Conservation (phyloP, 495 filamentous ascomycete genomes). For the Annulohypoxylon bovei region DNA sequence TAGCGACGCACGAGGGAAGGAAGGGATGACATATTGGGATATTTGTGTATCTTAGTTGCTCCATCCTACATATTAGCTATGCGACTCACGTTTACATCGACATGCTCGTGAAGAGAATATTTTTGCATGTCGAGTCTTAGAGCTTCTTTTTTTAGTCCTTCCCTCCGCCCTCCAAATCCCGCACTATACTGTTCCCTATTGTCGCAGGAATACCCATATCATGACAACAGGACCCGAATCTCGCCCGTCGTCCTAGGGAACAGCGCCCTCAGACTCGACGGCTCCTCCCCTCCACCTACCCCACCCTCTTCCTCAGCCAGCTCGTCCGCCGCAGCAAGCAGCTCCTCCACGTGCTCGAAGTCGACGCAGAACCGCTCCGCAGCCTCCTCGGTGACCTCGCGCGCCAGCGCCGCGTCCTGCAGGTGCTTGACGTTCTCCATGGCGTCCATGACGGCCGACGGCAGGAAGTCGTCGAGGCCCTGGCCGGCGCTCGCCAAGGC, state of each 20-base stretch:
- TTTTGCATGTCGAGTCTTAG: neutral
- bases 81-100: constrained; percentile 3
- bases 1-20: neutral
- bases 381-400: constrained; percentile 82
- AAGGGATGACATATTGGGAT: neutral
- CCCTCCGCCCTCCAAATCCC: no score
- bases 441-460: constrained; percentile 92
- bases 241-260: constrained; percentile 89
- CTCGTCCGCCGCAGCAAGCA: constrained; percentile 59
- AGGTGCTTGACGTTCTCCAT: constrained; percentile 79
- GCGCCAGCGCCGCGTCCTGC: constrained; percentile 72
- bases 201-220: constrained; percentile 2
- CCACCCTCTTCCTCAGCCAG: constrained; percentile 49
- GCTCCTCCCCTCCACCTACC: constrained; percentile 43
- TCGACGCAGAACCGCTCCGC: constrained; percentile 88
- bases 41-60: constrained; percentile 18
- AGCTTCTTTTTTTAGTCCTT: neutral
- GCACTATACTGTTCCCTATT: no score
- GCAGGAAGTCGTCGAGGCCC: constrained; percentile 88
- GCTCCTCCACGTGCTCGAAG: constrained; percentile 86
- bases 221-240: constrained; percentile 79
- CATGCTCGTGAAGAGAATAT: neutral
- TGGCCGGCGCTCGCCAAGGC: constrained; percentile 73
- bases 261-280: constrained; percentile 67
- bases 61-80: constrained; percentile 5